These are phyloP conservation scores for Yamadazyma triangularis DNA, from an alignment of 1,139 yeast genomes.

Conservation along the genomic window DNA sequence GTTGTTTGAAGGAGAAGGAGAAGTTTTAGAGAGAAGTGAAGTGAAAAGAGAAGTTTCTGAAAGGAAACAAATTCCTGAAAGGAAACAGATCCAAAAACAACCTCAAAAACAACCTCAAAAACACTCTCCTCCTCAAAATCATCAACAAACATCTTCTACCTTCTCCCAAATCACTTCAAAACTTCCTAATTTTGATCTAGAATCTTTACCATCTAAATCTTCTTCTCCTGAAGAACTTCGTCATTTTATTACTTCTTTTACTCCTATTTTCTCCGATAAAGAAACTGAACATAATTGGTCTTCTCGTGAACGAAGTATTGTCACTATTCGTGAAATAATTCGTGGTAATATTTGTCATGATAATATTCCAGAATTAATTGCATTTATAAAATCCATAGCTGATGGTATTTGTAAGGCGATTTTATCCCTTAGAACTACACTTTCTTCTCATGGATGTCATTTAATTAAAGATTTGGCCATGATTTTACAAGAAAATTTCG, in stretches of 20 bases:
- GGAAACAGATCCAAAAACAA: neutral
- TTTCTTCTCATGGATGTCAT: constrained; percentile 73
- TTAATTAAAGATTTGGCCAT: constrained; percentile 70
- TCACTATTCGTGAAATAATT: constrained; percentile 53
- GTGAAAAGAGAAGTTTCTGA: neutral
- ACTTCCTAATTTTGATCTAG: neutral
- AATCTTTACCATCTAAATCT: neutral
- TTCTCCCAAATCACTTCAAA: neutral
- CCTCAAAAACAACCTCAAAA: neutral
- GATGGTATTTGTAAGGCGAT: constrained; percentile 70
- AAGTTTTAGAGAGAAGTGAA: neutral
- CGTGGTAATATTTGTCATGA: constrained; percentile 49
- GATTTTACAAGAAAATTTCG: constrained; percentile 46
- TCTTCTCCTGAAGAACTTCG: neutral
- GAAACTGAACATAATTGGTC: constrained; percentile 92
- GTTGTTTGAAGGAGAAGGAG: no score
- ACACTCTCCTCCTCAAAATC: no score
- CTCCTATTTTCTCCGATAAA: constrained; percentile 56
- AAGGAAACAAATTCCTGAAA: neutral
- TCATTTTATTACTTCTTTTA: neutral
- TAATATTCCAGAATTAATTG: constrained; percentile 39
- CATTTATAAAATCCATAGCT: constrained; percentile 38
- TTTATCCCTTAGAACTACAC: constrained; percentile 75
- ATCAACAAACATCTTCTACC: neutral
- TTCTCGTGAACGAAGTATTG: constrained; percentile 58